Conservation (phyloP, 371 early-diverging fungal species). For the Basidiobolus meristosporus region DNA sequence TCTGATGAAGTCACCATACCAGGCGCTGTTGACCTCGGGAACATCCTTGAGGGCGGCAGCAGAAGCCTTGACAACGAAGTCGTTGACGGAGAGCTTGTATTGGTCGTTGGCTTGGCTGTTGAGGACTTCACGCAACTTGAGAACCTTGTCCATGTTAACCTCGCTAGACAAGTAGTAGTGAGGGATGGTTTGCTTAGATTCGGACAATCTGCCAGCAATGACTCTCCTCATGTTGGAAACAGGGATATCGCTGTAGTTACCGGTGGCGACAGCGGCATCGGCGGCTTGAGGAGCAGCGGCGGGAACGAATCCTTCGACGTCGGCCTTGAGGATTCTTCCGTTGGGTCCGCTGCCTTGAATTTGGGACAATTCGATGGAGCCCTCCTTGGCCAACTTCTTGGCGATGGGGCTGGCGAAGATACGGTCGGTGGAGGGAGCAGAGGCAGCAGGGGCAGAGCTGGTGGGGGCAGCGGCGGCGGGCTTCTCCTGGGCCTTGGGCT, state of each 20-base stretch:
- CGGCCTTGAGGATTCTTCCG: slow-evolving; percentile 80
- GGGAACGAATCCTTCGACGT: slow-evolving; percentile 46
- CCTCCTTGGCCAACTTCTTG: slow-evolving; percentile 23
- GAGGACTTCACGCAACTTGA: slow-evolving; percentile 22
- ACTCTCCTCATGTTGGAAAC: slow-evolving; percentile 73
- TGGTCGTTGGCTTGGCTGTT: slow-evolving; percentile 80
- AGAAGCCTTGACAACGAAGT: slow-evolving; percentile 93
- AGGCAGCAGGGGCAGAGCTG: neutral
- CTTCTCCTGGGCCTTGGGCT: slow-evolving; percentile 7
- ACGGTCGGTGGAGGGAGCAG: slow-evolving; percentile 33
- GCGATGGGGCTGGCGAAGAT: slow-evolving; percentile 33
- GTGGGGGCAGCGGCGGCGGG: neutral
- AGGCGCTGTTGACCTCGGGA: slow-evolving; percentile 94
- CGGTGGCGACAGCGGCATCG: slow-evolving; percentile 14
- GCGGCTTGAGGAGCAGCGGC: slow-evolving; percentile 16
- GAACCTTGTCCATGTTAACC: slow-evolving; percentile 69
- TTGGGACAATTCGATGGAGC: too few relatives aligned
- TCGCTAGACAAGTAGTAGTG: slow-evolving; percentile 92
- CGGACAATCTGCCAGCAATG: slow-evolving; percentile 62
- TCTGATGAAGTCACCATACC: too few relatives aligned
- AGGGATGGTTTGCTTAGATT: slow-evolving; percentile 76
- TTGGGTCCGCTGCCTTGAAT: slow-evolving; percentile 71
- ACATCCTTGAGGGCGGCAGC: slow-evolving; percentile 78
- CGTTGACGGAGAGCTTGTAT: slow-evolving; percentile 81
- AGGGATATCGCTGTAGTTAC: slow-evolving; percentile 61